These are phyloP conservation scores for Pezicula radicicola DNA, from an alignment of 2,329 filamentous ascomycete species.

Conservation along the genomic window DNA sequence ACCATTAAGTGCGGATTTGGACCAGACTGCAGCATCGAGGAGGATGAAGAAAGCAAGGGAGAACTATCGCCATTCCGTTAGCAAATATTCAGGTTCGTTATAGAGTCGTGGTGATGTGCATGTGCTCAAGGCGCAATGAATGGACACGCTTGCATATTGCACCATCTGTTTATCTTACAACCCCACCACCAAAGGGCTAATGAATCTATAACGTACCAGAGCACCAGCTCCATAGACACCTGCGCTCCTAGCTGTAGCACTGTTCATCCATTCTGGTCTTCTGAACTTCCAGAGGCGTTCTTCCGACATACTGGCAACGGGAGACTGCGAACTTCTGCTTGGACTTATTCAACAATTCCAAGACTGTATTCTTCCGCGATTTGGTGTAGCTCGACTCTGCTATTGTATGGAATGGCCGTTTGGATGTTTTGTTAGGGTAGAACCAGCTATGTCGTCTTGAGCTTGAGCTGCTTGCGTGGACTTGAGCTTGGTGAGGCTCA, in stretches of 20 bases:
- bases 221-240: conserved; percentile 62
- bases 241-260: conserved; percentile 58
- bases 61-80: conserved; percentile 42
- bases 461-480: too few relatives aligned
- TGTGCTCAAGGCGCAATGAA: neutral
- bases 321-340: too few relatives aligned
- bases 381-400: too few relatives aligned
- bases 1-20: conserved; percentile 56
- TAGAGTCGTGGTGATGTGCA: neutral
- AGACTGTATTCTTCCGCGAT: too few relatives aligned
- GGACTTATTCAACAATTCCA: too few relatives aligned
- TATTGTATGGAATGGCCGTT: too few relatives aligned
- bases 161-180: neutral
- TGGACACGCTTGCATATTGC: neutral
- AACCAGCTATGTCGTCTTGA: too few relatives aligned
- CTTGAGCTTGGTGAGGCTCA: too few relatives aligned
- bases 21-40: conserved; percentile 67
- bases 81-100: neutral
- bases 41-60: conserved; percentile 67
- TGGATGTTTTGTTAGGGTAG: too few relatives aligned
- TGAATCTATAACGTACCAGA: conserved; percentile 44
- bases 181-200: neutral
- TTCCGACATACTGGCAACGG: conserved; percentile 48
- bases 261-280: conserved; percentile 65
- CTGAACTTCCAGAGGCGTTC: conserved; percentile 66